Base-by-base conservation (phyloP, 2,329 filamentous ascomycete genomes). In the Lasiodiplodia hormozganensis region DNA sequence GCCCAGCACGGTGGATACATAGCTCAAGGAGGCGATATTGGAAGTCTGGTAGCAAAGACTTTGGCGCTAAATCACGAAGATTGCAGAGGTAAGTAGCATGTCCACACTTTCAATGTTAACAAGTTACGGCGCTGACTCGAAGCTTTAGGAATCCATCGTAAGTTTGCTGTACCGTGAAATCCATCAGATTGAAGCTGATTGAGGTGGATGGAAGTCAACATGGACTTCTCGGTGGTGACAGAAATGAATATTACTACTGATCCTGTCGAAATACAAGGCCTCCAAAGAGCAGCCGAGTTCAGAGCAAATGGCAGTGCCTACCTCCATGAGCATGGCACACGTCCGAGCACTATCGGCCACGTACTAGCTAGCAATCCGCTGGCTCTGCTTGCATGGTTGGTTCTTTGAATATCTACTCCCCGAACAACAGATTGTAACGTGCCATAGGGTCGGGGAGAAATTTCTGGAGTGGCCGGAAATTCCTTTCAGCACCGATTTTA, bases 1-100 rank as follows among this genome's bases (percentile, higher is more conserved):
- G 68, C 74, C 1, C 84, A 84, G 2, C 51, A 25, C 4, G 51
- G 51, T 8, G 51, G 51, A 6, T 89, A 89, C 69, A 74, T 88
- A 18, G 81, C 81, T 0, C 86, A 89, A 72, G 87, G 88, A 6
- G 87, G 87, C 11, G 87, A 90, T 72, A 76, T 89, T 1, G 85
- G 86, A 0, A 82, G 81, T 66, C 78, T 81, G 40, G 69, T 85
- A 4, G 77, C 81, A 0, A 74, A 82, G 16, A 69, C 81, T 0
- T 70, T 87, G 62, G 79, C 77, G 2, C 74, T 73, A 0, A 72
- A 73, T 2, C 80, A 82, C 64, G 76, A 83, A 1, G 78, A 79
- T 16, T 88, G 86, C 73, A 86, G 85, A 73, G 86, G 70, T 0
- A 68, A 75, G 25, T 76, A 79, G 43, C 14, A 74, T 75, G 69